These are phyloP conservation scores for Fimicolochytrium jonesii DNA, from an alignment of 192 early-diverging fungal species.

Conservation along the genomic window DNA sequence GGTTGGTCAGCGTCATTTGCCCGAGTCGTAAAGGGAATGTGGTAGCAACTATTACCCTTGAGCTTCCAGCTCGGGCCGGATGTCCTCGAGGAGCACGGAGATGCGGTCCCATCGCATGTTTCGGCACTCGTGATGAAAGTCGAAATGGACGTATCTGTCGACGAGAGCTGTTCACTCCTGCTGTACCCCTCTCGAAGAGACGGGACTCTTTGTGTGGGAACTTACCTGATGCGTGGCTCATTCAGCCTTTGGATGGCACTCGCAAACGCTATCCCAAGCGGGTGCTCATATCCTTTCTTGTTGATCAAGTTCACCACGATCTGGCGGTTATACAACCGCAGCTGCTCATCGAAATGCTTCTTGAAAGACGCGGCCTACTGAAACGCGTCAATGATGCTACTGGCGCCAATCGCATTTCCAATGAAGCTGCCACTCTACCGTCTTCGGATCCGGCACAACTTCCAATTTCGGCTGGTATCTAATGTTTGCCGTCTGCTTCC, in stretches of 20 bases:
- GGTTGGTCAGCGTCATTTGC: background rate
- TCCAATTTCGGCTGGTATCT: conserved; percentile 86
- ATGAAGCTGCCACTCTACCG: conserved; percentile 42
- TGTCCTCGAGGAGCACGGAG: conserved; percentile 72
- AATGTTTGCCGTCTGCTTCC: conserved; percentile 89
- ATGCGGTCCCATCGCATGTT: conserved; percentile 95
- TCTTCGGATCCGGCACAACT: conserved; percentile 62
- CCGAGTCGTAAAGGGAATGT: no score
- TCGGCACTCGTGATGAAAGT: conserved; percentile 95
- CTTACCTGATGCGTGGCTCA: conserved; percentile 37
- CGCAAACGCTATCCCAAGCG: conserved; percentile 77
- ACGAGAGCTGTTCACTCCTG: no score
- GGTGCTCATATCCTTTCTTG: conserved; percentile 86
- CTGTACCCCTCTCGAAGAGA: no score
- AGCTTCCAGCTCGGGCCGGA: conserved; percentile 59
- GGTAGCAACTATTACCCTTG: conserved; percentile 44
- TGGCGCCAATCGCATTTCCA: background rate
- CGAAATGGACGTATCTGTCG: conserved; percentile 87
- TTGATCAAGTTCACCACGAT: conserved; percentile 93
- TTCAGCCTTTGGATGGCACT: conserved; percentile 49
- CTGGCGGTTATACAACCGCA: conserved; percentile 71
- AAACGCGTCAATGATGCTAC: conserved; percentile 14
- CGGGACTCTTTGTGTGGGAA: no score
- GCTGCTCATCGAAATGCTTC: conserved; percentile 69
- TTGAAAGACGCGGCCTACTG: conserved; percentile 59